Base-by-base conservation (phyloP, 192 early-diverging fungal species). In the Rhizoclosmatium globosum region DNA sequence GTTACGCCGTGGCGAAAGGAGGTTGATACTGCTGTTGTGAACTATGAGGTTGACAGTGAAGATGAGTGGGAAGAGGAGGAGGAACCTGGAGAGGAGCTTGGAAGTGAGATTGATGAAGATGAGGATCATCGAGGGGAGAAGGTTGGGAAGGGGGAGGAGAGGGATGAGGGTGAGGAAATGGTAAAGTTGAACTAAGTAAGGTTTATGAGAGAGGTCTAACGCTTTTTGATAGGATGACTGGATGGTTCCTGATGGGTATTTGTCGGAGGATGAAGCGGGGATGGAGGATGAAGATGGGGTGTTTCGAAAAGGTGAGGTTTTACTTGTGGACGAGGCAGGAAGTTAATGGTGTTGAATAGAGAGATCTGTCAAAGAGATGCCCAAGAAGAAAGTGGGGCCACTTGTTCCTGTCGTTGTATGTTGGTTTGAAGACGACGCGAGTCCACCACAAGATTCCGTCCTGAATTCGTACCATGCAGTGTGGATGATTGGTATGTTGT, bases 41-140 rank as follows among this genome's bases (percentile, higher is more conserved):
- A 98, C 71, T 98, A 98, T 71, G 93, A 94, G 3, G 84, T 93
- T 74, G 96, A 98, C 76, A 95, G 94, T 77, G 95, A 95, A 61
- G 92, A 90, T 0, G 96, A 96, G 82, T 98, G 96, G 96, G 94
- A 94, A 45, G 91, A 89, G 43, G 94, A 95, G 47, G 70, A 72
- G 21, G 96, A 93, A 45, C 93, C 94, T 72, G 96, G 96, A 21
- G 96, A 98, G 73, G 94, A 96, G 60, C 84, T 93, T 15, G 87
- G 85, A 56, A 93, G 90, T 80, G 93, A 93, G 4, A 91, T 92
- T 76, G 95, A 95, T 43, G 93, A 94, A 2, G 91, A 92, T 41
- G 91, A 88, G n/a, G 88, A 84, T 0, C 39, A 23, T 17, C 39
- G 43, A 3, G 39, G 21, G 21, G 21, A 64, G 21, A 31, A 39